Conservation (phyloP, 2,329 filamentous ascomycete genomes). For the Pleomassaria siparia region DNA sequence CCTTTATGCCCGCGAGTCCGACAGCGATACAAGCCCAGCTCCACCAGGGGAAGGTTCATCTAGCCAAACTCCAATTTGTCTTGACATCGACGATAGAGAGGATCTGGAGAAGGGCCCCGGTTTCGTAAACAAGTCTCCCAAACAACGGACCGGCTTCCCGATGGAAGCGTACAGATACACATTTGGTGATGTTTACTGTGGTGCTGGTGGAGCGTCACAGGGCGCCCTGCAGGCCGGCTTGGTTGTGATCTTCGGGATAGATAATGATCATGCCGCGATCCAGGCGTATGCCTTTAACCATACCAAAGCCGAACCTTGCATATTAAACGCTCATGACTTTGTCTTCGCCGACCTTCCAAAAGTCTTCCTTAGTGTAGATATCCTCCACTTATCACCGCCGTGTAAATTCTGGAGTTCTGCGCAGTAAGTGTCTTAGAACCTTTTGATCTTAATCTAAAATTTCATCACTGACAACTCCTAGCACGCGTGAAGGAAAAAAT, state of each 20-base stretch:
- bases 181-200: slow-evolving; percentile 23
- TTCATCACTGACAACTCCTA: slow-evolving; percentile 8
- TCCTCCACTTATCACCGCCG: slow-evolving; percentile 21
- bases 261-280: slow-evolving; percentile 17
- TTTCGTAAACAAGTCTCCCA: slow-evolving; percentile 1
- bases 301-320: slow-evolving; percentile 5
- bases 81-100: slow-evolving; percentile 6
- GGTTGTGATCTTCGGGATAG: slow-evolving; percentile 15
- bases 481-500: slow-evolving; percentile 17
- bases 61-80: neutral
- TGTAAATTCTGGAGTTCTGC: slow-evolving; percentile 19
- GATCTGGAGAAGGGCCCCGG: neutral
- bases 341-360: slow-evolving; percentile 2
- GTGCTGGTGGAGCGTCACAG: slow-evolving; percentile 22
- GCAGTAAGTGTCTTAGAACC: slow-evolving; percentile 18
- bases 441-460: neutral
- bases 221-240: slow-evolving; percentile 22
- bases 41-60: neutral
- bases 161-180: slow-evolving; percentile 7
- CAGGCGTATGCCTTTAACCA: slow-evolving; percentile 18
- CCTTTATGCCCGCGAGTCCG: slow-evolving; percentile 12
- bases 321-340: slow-evolving; percentile 20
- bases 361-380: slow-evolving; percentile 11
- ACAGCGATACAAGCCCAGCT: neutral
- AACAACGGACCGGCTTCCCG: neutral